Conservation (phyloP, 331 rosid genomes). For the Malus hybrid region DNA sequence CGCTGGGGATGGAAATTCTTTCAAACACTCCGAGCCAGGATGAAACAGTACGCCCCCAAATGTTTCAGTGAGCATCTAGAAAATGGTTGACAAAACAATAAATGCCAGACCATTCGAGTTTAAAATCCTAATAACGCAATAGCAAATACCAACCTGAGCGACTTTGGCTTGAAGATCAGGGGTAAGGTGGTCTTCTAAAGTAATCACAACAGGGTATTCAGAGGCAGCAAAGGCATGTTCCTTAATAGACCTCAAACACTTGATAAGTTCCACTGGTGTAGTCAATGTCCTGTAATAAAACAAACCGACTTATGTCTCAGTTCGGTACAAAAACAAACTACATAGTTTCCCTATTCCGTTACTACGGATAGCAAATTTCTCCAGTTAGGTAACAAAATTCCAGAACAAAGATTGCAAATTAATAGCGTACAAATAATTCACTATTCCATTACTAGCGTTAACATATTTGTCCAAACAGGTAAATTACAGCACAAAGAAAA, state of each 20-base stretch:
- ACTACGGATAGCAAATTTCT: no score
- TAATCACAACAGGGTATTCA: constrained; percentile 92
- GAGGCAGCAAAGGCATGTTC: constrained; percentile 74
- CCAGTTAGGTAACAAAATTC: neutral
- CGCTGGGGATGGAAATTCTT: constrained; percentile 90
- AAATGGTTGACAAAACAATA: constrained; percentile 14
- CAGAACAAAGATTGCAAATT: neutral
- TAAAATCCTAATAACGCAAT: constrained; percentile 17
- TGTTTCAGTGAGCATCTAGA: constrained; percentile 69
- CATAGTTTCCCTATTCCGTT: neutral
- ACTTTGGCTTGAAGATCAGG: constrained; percentile 96
- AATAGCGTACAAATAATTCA: neutral
- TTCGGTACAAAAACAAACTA: neutral
- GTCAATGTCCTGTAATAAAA: constrained; percentile 68
- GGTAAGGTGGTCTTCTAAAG: constrained; percentile 94
- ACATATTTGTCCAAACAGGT: no score
- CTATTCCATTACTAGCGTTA: neutral
- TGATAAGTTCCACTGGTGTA: constrained; percentile 73
- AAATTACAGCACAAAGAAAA: neutral
- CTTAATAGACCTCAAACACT: constrained; percentile 78
- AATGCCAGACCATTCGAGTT: constrained; percentile 15
- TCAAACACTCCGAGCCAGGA: constrained; percentile 64
- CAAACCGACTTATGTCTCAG: neutral
- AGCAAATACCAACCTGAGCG: constrained; percentile 52
- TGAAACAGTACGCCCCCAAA: constrained; percentile 65